phyloP scores from a whole-genome alignment of 1,139 yeast genomes.

The Torulaspora globosa region DNA sequence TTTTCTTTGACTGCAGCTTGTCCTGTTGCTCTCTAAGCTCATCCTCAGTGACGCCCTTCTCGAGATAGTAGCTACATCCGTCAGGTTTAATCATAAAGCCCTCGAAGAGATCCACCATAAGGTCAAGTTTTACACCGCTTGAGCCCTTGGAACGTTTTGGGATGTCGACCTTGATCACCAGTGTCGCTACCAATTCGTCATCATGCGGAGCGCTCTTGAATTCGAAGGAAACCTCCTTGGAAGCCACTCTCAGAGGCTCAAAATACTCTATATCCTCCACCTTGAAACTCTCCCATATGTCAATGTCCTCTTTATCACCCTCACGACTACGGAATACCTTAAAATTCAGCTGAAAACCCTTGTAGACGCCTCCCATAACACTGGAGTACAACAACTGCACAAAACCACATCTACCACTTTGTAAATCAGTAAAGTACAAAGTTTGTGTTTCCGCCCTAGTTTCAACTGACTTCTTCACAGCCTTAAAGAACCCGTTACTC shows the following conservation, averaged over 20 bases:
- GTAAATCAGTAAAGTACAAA: slow-evolving; percentile 62
- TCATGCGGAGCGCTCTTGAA: slow-evolving; percentile 49
- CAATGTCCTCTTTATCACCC: slow-evolving; percentile 41
- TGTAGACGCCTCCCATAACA: slow-evolving; percentile 66
- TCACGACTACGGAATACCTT: slow-evolving; percentile 44
- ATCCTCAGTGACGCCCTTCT: slow-evolving; percentile 41
- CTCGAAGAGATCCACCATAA: slow-evolving; percentile 22
- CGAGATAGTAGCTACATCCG: slow-evolving; percentile 44
- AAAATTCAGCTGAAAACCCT: slow-evolving; percentile 83
- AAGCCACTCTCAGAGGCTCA: slow-evolving; percentile 34
- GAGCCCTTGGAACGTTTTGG: slow-evolving; percentile 51
- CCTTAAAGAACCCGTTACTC: slow-evolving; percentile 10
- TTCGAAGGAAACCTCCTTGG: slow-evolving; percentile 59
- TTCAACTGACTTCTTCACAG: slow-evolving; percentile 23
- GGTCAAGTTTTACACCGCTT: slow-evolving; percentile 19
- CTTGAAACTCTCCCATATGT: slow-evolving; percentile 32
- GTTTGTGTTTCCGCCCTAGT: slow-evolving; percentile 88
- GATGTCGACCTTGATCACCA: slow-evolving; percentile 20
- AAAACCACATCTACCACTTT: slow-evolving; percentile 63
- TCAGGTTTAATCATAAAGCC: slow-evolving; percentile 74
- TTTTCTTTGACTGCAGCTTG: slow-evolving; percentile 51
- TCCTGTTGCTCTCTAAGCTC: slow-evolving; percentile 45
- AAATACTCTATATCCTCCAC: slow-evolving; percentile 20
- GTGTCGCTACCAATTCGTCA: slow-evolving; percentile 36
- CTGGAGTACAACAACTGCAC: slow-evolving; percentile 83